Percentiles rank a stretch among this genome's conserved stretches.
phyloP scores from a whole-genome alignment of 345 rosid species.

The Kernera saxatilis region DNA sequence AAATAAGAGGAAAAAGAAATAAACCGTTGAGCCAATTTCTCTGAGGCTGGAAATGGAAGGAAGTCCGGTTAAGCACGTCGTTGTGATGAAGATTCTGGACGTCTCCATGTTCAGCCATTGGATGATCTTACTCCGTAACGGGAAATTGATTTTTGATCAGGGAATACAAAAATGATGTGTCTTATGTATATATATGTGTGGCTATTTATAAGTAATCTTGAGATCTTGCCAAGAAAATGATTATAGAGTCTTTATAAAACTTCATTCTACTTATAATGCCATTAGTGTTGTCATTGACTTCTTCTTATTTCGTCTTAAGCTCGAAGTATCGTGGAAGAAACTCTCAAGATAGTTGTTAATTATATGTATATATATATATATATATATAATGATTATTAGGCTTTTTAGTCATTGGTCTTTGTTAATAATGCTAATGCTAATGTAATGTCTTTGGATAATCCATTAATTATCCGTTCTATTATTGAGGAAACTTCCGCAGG shows the following conservation, averaged over 20 bases:
- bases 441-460: background rate
- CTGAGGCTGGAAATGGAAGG: conserved; percentile 37
- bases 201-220: background rate
- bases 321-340: conserved; percentile 24
- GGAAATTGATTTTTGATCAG: background rate
- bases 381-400: background rate
- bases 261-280: background rate
- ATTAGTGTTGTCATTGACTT: conserved; percentile 8
- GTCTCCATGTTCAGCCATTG: conserved; percentile 26
- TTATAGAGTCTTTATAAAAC: background rate
- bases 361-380: background rate
- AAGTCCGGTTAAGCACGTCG: conserved; percentile 17
- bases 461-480: background rate
- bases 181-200: background rate
- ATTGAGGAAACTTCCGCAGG: background rate
- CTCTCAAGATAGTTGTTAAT: background rate
- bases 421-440: background rate
- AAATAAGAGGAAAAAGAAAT: background rate
- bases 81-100: background rate
- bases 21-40: conserved; percentile 42
- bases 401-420: background rate
- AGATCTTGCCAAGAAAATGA: conserved; percentile 13
- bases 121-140: background rate
- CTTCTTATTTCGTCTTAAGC: background rate
- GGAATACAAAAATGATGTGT: background rate